Conservation (phyloP, 2,329 filamentous ascomycete species). For the Cyanodermella asteris region DNA sequence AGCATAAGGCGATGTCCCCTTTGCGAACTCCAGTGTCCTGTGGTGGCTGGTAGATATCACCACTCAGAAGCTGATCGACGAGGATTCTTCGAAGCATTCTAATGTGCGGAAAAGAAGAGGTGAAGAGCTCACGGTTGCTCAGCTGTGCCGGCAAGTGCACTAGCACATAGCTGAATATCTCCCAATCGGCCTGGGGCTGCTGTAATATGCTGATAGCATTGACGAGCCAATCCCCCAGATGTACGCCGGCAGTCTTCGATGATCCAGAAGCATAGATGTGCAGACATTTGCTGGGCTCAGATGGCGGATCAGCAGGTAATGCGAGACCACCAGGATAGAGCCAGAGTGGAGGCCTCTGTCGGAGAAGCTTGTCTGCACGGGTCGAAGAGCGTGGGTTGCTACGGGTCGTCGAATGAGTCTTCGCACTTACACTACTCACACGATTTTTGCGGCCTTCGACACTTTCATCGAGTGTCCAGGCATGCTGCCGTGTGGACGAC, state of each 20-base stretch:
- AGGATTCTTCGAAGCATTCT: constrained; percentile 52
- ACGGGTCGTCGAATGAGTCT: constrained; percentile 11
- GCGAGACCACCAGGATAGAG: constrained; percentile 31
- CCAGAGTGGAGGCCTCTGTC: constrained; percentile 28
- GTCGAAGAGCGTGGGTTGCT: constrained; percentile 14
- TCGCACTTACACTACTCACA: constrained; percentile 1
- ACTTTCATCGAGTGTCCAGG: constrained; percentile 16
- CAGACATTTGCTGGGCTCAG: constrained; percentile 26
- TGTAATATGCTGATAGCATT: constrained; percentile 52
- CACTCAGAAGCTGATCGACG: constrained; percentile 62
- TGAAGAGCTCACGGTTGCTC: constrained; percentile 73
- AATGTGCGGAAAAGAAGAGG: constrained; percentile 49
- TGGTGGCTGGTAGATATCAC: constrained; percentile 64
- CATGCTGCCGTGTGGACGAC: constrained; percentile 16
- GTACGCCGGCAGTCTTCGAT: constrained; percentile 26
- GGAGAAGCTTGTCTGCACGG: constrained; percentile 14
- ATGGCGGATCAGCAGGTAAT: constrained; percentile 30
- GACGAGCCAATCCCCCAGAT: constrained; percentile 53
- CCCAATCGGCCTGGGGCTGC: constrained; percentile 59
- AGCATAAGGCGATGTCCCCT: constrained; percentile 68
- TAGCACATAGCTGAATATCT: constrained; percentile 75
- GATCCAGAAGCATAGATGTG: constrained; percentile 8
- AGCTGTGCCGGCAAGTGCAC: constrained; percentile 73
- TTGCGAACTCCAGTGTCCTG: constrained; percentile 57
- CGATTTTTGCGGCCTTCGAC: constrained; percentile 11